Conservation (phyloP, 805 yeast species). For the Pichia cephalocereana region DNA sequence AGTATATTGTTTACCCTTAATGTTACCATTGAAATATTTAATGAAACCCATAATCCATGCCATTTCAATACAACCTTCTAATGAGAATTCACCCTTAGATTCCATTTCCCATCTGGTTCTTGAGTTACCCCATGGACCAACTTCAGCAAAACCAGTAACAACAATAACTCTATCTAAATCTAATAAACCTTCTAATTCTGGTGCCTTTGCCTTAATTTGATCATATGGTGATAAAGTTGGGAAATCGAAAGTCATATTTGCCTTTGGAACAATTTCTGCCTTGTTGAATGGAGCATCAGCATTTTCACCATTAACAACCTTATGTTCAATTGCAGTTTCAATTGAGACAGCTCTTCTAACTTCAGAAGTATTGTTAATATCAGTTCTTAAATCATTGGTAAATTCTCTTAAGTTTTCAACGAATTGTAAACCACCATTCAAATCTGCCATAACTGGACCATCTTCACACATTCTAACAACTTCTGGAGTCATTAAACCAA, state of each 20-base stretch:
- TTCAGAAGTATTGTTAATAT: slow-evolving; percentile 73
- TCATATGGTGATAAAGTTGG: slow-evolving; percentile 76
- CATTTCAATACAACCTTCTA: slow-evolving; percentile 98
- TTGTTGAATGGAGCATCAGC: slow-evolving; percentile 81
- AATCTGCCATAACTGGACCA: slow-evolving; percentile 93
- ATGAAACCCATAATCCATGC: slow-evolving; percentile 99
- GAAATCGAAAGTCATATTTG: slow-evolving; percentile 90
- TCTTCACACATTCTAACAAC: slow-evolving; percentile 82
- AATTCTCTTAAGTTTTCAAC: slow-evolving; percentile 85
- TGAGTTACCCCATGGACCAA: slow-evolving; percentile 99
- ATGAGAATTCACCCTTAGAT: slow-evolving; percentile 84
- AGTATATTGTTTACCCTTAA: slow-evolving; percentile 83
- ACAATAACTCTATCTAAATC: slow-evolving; percentile 90
- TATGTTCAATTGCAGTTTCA: slow-evolving; percentile 84
- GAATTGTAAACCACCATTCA: slow-evolving; percentile 97
- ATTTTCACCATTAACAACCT: slow-evolving; percentile 73
- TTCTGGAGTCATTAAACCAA: slow-evolving; percentile 87
- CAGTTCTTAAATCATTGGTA: slow-evolving; percentile 70
- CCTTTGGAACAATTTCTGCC: slow-evolving; percentile 81
- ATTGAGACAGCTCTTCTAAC: slow-evolving; percentile 91
- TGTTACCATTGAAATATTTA: slow-evolving; percentile 86
- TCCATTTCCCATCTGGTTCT: slow-evolving; percentile 99
- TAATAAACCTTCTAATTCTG: slow-evolving; percentile 79
- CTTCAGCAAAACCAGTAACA: slow-evolving; percentile 97
- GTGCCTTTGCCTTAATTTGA: slow-evolving; percentile 57